A percentile compares a stretch with the other conserved stretches of the same genome.
These are phyloP conservation scores for Retiboletus fuscus DNA, from an alignment of 1,284 basidiomycete genomes.

Conservation along the genomic window DNA sequence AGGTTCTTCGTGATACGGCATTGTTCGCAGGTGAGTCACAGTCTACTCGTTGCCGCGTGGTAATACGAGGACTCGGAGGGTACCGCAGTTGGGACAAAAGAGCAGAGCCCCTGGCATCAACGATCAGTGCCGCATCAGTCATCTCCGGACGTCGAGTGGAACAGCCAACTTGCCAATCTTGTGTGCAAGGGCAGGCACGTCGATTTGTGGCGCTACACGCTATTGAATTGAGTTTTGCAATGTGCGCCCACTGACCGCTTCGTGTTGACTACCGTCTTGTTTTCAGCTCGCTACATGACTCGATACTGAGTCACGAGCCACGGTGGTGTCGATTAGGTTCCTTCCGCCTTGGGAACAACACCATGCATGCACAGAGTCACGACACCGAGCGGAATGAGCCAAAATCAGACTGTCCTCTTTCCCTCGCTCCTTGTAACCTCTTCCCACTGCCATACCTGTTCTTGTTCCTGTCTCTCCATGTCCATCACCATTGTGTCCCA, in stretches of 20 bases:
- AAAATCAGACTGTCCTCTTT: no score
- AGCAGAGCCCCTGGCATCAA: slow-evolving; percentile 79
- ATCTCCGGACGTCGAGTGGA: background rate
- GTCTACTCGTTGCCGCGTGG: slow-evolving; percentile 82
- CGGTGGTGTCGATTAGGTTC: no score
- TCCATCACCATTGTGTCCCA: slow-evolving; percentile 32
- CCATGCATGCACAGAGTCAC: no score
- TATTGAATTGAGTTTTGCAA: slow-evolving; percentile 25
- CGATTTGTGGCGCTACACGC: slow-evolving; percentile 9
- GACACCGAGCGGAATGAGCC: no score
- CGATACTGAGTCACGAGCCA: no score
- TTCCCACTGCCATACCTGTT: background rate
- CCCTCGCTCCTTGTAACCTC: no score
- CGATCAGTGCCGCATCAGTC: slow-evolving; percentile 23
- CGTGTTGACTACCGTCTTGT: slow-evolving; percentile 29
- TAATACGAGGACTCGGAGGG: slow-evolving; percentile 86
- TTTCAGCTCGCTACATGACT: no score
- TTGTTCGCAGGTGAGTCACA: slow-evolving; percentile 89
- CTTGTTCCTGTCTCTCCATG: background rate
- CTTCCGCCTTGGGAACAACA: no score
- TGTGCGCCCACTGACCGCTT: slow-evolving; percentile 25
- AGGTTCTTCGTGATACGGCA: slow-evolving; percentile 78
- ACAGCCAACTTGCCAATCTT: slow-evolving; percentile 44
- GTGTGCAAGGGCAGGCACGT: slow-evolving; percentile 40
- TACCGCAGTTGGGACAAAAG: slow-evolving; percentile 94